A percentile compares a stretch with the other conserved stretches of the same genome.
Conservation (phyloP, 169 alveolate genomes). For the Eimeria sp. region DNA sequence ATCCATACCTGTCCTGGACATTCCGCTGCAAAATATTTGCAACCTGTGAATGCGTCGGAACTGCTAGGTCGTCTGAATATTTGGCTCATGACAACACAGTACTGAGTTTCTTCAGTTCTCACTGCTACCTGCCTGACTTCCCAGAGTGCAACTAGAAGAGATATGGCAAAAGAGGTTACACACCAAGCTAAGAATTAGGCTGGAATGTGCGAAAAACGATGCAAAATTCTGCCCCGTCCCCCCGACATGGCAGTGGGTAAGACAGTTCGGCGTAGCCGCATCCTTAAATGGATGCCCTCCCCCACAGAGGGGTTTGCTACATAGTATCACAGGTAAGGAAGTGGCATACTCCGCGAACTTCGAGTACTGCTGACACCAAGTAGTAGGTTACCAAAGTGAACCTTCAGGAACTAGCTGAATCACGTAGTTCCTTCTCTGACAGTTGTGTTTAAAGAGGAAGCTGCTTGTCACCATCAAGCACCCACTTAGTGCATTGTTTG, state of each 20-base stretch:
- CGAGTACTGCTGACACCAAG: background rate
- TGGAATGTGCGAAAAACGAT: background rate
- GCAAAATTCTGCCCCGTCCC: background rate
- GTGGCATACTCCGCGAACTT: too few relatives aligned
- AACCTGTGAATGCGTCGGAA: background rate
- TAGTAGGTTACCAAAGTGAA: background rate
- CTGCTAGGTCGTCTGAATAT: background rate
- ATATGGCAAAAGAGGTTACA: background rate
- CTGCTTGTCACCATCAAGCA: slow-evolving; percentile 75
- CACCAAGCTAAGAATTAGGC: background rate
- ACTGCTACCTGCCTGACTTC: background rate
- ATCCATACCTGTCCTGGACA: background rate
- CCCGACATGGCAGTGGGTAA: background rate
- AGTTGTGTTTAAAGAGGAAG: slow-evolving; percentile 8
- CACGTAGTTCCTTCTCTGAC: background rate
- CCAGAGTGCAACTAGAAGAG: background rate
- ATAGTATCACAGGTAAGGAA: background rate
- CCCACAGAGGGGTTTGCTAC: background rate
- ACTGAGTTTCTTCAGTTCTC: background rate
- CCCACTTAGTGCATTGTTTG: slow-evolving; percentile 80
- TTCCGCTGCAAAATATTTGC: background rate
- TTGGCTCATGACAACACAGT: background rate
- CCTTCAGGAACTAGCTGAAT: background rate
- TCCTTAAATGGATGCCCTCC: background rate
- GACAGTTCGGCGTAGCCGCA: slow-evolving; percentile 7